Evolutionary conservation across 2,329 filamentous ascomycete genomes (phyloP), one percentile per base, ranked within the genome.

Genomic region (Botrytis porri): DNA sequence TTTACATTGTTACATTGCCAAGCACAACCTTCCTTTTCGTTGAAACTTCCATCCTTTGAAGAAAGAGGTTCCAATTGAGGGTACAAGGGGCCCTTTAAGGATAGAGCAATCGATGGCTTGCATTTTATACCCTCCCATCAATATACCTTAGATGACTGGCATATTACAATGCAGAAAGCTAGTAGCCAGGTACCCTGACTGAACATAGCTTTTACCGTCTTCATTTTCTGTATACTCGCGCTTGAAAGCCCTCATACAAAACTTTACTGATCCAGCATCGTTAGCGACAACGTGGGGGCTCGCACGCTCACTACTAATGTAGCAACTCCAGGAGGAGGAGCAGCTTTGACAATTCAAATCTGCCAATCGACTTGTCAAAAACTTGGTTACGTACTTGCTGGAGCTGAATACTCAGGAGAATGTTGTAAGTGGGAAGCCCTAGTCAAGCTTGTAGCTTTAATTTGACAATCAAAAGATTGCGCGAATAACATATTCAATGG

Each of bases 351-450:
- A 43, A 72, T 77, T 43, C 75, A 63, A 18, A 71, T 76, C 25
- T 79, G 78, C 72, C 61, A 77, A 16, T 48, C 69, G 10, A 74
- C 78, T 39, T 79, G 78, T 70, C 71, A 75, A 48, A 73, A 20
- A 43, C 73, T 75, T 12, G 77, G 76, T 10, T 85, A 83, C 74
- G 69, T 73, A 25, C 76, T 86, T 82, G 79, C 81, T 70, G 85
- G 85, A 54, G 77, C 85, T 41, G 84, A 86, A 76, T 86, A 86
- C 72, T 79, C 82, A 59, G 79, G 82, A 8, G 84, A 86, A 76
- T 86, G 82, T 74, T 85, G 75, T 77, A 73, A 75, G 76, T 74
- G n/a, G 16, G 39, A 29, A 37, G 12, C 35, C 29, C 29, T n/a
- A 3, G 39, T 72, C 22, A n/a, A 18, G 61, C n/a, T 6, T 69